Evolutionary conservation across 768 basidiomycete species (phyloP).

Genomic region (Boletus reticulatus): DNA sequence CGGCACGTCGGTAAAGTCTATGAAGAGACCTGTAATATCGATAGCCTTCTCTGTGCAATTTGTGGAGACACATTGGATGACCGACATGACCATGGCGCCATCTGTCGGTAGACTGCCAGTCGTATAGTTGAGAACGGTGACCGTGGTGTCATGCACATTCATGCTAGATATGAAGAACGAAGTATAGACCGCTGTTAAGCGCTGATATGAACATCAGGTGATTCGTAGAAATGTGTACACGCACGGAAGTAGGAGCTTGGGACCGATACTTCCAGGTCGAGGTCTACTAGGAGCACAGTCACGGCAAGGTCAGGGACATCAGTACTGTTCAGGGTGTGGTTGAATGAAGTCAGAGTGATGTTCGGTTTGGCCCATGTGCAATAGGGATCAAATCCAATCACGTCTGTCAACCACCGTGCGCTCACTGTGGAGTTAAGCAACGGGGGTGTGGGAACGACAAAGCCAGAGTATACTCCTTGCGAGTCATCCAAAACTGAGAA

Average conservation of each 20-base stretch:
- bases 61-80: conserved; percentile 12
- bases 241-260: conserved; percentile 16
- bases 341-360: conserved; percentile 12
- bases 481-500: conserved; percentile 13
- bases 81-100: conserved; percentile 14
- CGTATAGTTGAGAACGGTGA: conserved; percentile 12
- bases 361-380: conserved; percentile 24
- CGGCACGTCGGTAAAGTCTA: conserved; percentile 12
- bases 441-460: conserved; percentile 8
- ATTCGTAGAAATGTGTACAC: not conserved
- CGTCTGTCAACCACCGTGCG: conserved; percentile 24
- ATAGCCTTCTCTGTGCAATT: conserved; percentile 6
- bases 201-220: not conserved
- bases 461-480: conserved; percentile 7
- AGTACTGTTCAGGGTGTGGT: conserved; percentile 15
- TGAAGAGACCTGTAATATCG: conserved; percentile 9
- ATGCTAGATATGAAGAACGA: conserved; percentile 10
- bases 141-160: conserved; percentile 13
- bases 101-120: conserved; percentile 16
- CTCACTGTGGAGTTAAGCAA: conserved; percentile 10
- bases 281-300: conserved; percentile 4
- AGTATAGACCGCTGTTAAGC: conserved; percentile 2
- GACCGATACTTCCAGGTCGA: conserved; percentile 11
- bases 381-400: conserved; percentile 20
- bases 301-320: not conserved